Evolutionary conservation across 2,329 filamentous ascomycete species (phyloP).

Genomic region (Blumeriella jaapii): DNA sequence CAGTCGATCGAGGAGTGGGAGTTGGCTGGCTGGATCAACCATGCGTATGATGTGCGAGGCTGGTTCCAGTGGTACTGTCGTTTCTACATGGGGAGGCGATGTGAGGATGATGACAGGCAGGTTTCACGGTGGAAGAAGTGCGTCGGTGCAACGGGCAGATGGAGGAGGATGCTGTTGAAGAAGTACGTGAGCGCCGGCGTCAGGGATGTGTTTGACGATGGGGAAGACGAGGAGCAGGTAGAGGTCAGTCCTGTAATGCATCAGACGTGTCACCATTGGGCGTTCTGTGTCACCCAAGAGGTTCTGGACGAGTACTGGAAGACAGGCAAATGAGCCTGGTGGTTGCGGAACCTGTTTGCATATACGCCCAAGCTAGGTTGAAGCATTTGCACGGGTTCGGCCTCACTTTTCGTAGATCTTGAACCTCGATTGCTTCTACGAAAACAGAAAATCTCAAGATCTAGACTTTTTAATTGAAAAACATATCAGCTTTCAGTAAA

Average conservation of each 20-base stretch:
- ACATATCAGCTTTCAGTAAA: too few species aligned
- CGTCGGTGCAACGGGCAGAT: conserved; percentile 39
- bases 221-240: conserved; percentile 25
- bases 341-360: too few species aligned
- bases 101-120: conserved; percentile 9
- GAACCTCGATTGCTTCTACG: too few species aligned
- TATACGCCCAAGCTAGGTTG: too few species aligned
- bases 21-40: conserved; percentile 42
- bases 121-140: conserved; percentile 39
- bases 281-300: conserved; percentile 39
- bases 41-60: conserved; percentile 39
- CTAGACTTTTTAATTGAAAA: too few species aligned
- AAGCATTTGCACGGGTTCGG: too few species aligned
- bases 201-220: conserved; percentile 36
- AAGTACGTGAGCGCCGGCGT: conserved; percentile 38
- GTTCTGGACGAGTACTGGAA: conserved; percentile 37
- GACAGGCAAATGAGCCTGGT: conserved; percentile 3
- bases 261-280: conserved; percentile 47
- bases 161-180: conserved; percentile 39
- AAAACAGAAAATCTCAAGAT: too few species aligned
- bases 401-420: too few species aligned
- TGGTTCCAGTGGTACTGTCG: conserved; percentile 22
- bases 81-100: conserved; percentile 8
- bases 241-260: conserved; percentile 44
- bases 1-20: conserved; percentile 46